phyloP scores from a whole-genome alignment of 2,329 filamentous ascomycete genomes.

The Diaporthe vexans region DNA sequence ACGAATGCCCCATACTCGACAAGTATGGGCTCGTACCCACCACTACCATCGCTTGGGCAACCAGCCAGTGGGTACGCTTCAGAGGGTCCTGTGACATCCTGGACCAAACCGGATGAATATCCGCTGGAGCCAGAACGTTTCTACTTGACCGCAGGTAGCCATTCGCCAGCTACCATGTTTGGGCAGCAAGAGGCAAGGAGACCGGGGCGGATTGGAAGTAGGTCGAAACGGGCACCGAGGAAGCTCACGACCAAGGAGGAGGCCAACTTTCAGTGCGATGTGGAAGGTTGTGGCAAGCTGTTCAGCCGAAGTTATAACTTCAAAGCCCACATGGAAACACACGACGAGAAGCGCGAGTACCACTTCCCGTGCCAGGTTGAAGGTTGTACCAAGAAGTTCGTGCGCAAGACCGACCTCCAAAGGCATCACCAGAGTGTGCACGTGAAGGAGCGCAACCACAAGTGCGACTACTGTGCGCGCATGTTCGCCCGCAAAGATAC shows the following conservation, averaged over 20 bases:
- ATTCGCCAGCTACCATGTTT: slow-evolving; percentile 44
- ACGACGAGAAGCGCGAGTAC: slow-evolving; percentile 80
- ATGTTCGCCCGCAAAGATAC: slow-evolving; percentile 87
- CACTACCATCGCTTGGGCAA: slow-evolving; percentile 34
- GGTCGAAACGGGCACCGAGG: slow-evolving; percentile 57
- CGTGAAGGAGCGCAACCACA: slow-evolving; percentile 77
- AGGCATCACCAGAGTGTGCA: slow-evolving; percentile 78
- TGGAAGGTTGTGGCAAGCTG: slow-evolving; percentile 79
- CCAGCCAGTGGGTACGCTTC: slow-evolving; percentile 53
- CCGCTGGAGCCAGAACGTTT: slow-evolving; percentile 51
- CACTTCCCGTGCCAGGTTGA: slow-evolving; percentile 76
- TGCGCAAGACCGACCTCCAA: slow-evolving; percentile 84
- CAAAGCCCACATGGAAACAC: slow-evolving; percentile 87
- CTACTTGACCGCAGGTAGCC: slow-evolving; percentile 29
- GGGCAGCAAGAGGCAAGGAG: slow-evolving; percentile 45
- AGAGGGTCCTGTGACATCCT: slow-evolving; percentile 53
- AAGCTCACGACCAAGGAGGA: slow-evolving; percentile 76
- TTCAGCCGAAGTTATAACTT: slow-evolving; percentile 91
- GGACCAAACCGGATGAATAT: slow-evolving; percentile 57
- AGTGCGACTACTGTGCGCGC: slow-evolving; percentile 78
- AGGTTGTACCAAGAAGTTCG: slow-evolving; percentile 82
- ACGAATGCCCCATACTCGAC: slow-evolving; percentile 51
- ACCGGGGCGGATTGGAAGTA: slow-evolving; percentile 48
- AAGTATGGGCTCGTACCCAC: slow-evolving; percentile 46
- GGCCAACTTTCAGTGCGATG: slow-evolving; percentile 78